Evolutionary conservation across 352 stramenopile genomes (phyloP).

Genomic region (Globisporangium apiculatum): DNA sequence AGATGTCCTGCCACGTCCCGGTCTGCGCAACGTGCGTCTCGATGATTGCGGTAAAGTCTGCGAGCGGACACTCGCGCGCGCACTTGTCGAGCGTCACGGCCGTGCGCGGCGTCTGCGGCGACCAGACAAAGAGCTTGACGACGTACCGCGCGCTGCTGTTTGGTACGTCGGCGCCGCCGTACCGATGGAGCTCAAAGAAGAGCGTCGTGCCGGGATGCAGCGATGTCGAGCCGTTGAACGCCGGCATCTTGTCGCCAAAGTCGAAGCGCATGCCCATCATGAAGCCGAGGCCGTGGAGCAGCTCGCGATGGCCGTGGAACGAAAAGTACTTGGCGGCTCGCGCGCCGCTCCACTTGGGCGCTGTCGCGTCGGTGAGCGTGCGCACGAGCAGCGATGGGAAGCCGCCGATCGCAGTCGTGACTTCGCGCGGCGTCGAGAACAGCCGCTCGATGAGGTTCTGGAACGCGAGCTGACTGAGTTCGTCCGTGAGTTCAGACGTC

Average conservation of each 20-base stretch:
- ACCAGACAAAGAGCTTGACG: constrained; percentile 68
- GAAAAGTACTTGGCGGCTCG: constrained; percentile 62
- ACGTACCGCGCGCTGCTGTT: constrained; percentile 25
- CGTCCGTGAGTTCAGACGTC: constrained; percentile 28
- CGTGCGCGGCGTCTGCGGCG: constrained; percentile 39
- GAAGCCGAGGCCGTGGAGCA: constrained; percentile 71
- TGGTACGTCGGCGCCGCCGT: not conserved
- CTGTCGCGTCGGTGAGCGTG: constrained; percentile 45
- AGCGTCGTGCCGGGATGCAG: constrained; percentile 64
- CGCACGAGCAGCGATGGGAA: constrained; percentile 60
- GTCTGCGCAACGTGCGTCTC: constrained; percentile 45
- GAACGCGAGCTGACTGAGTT: constrained; percentile 56
- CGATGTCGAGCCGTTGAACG: constrained; percentile 62
- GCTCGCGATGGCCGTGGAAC: constrained; percentile 73
- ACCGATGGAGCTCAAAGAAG: constrained; percentile 65
- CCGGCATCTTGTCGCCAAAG: constrained; percentile 40
- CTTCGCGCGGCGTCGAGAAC: constrained; percentile 54
- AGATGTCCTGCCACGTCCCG: constrained; percentile 67
- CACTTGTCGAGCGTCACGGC: constrained; percentile 57
- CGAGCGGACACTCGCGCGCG: constrained; percentile 44
- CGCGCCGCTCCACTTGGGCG: constrained; percentile 17
- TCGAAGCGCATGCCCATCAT: constrained; percentile 80
- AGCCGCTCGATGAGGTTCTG: constrained; percentile 68
- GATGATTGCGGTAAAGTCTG: constrained; percentile 51
- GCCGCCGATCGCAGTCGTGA: constrained; percentile 61